Evolutionary conservation across 345 rosid genomes (phyloP).

Genomic region (Brassica nigra): DNA sequence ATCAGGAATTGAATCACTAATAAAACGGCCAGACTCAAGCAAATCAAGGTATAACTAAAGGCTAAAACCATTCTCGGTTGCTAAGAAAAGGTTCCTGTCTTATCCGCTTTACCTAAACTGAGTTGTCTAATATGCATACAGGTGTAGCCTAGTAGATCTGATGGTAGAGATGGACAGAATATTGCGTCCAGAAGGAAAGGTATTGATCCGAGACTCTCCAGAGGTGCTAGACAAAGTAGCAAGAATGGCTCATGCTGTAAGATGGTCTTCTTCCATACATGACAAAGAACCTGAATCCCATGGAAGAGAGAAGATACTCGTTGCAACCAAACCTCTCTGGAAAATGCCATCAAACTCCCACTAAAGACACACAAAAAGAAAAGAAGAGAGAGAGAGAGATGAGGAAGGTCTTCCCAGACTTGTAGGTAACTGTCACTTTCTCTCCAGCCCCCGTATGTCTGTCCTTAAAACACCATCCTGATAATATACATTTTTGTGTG

Average conservation of each 20-base stretch:
- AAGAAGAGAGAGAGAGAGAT: not conserved
- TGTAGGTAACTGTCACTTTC: conserved; percentile 49
- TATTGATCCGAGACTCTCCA: conserved; percentile 74
- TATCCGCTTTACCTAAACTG: not conserved
- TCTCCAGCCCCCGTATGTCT: conserved; percentile 12
- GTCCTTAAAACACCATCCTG: conserved; percentile 28
- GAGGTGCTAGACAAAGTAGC: conserved; percentile 78
- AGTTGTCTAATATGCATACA: conserved; percentile 35
- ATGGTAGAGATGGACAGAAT: conserved; percentile 95
- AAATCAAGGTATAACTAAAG: conserved; percentile 52
- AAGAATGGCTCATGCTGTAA: conserved; percentile 64
- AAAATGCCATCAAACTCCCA: conserved; percentile 55
- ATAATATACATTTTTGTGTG: conserved; percentile 16
- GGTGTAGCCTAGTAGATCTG: conserved; percentile 86
- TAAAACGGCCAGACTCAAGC: conserved; percentile 50
- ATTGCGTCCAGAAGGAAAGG: conserved; percentile 86
- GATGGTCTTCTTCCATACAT: conserved; percentile 65
- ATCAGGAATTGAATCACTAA: conserved; percentile 73
- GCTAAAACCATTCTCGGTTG: not conserved
- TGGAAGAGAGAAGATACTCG: conserved; percentile 68
- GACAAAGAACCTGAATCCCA: conserved; percentile 78
- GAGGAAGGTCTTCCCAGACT: conserved; percentile 32
- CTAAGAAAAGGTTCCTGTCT: not conserved
- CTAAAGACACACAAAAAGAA: conserved; percentile 30
- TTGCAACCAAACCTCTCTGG: conserved; percentile 74